Percentiles rank a stretch among this genome's conserved stretches.
These are phyloP conservation scores for Williopsis jadinii DNA, from an alignment of 1,139 yeast species.

Conservation along the genomic window DNA sequence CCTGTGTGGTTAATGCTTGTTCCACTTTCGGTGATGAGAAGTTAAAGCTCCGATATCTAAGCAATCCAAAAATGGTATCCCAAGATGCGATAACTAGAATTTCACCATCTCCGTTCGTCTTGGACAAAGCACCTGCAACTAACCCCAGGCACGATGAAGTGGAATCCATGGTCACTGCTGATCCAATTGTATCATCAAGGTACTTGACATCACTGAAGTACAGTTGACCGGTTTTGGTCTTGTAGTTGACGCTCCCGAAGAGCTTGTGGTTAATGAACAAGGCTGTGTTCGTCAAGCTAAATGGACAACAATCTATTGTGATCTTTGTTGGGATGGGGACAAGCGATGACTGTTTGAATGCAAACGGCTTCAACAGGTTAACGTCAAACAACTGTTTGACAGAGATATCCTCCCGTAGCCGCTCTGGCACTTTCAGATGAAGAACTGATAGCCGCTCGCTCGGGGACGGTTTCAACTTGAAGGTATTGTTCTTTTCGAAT, in stretches of 20 bases:
- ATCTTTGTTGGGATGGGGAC: constrained; percentile 20
- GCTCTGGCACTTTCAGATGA: constrained; percentile 1
- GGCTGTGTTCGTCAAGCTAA: constrained; percentile 51
- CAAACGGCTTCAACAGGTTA: constrained; percentile 6
- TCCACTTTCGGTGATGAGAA: background rate
- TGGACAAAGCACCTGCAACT: constrained; percentile 43
- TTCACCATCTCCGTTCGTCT: constrained; percentile 57
- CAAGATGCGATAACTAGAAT: constrained; percentile 45
- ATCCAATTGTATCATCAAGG: constrained; percentile 64
- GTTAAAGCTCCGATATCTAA: constrained; percentile 1
- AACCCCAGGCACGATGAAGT: constrained; percentile 36
- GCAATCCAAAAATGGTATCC: constrained; percentile 26
- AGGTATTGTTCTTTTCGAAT: constrained; percentile 8
- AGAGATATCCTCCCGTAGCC: background rate
- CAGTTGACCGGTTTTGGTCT: constrained; percentile 21
- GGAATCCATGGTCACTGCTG: constrained; percentile 29
- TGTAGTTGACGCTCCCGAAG: constrained; percentile 39
- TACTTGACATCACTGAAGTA: constrained; percentile 48
- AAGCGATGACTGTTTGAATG: constrained; percentile 3
- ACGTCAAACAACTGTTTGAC: constrained; percentile 5
- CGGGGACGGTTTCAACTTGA: constrained; percentile 10
- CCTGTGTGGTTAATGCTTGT: background rate
- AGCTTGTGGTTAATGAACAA: constrained; percentile 43
- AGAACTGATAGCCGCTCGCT: background rate
- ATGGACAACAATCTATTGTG: constrained; percentile 40